Evolutionary conservation across 495 filamentous ascomycete genomes (phyloP), one percentile per base, ranked within the genome.

Genomic region (Penicillium atrosanguineum): DNA sequence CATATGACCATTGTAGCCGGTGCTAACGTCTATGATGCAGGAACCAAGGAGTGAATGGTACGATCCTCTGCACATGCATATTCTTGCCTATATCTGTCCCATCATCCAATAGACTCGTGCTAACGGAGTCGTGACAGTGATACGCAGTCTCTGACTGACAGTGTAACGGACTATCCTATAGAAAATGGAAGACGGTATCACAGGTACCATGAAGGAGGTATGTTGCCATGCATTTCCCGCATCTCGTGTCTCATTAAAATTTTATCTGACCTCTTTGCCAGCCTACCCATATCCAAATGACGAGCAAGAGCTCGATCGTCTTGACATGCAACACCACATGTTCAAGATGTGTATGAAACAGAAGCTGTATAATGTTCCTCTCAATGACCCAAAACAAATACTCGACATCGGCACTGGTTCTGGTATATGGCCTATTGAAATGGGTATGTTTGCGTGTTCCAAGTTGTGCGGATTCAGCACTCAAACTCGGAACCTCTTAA

Each of bases 371-470:
- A 75, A 86, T 56, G 79, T 86, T 0, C 87, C 87, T 2, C 73
- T 84, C 0, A 47, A 61, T n/a, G 64, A 80, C 9, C 83, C 84
- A 1, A 61, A 72, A 34, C 67, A 70, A 25, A 80, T 90, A 15
- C 75, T 91, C 1, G 88, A 90, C 59, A 78, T 90, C 21, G 83
- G 84, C 29, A 83, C 80, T 15, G 87, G 83, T 7, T 88, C 86
- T 8, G 88, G 88, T 4, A 89, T 85, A 50, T 88, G 86, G 86
- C 79, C 85, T 7, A 85, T 88, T 39, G 84, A 86, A 59, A 74
- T 84, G 76, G 72, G 65, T 79, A 69, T 38, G 69, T 29, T 61
- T 63, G 26, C 53, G 41, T 37, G 1, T 46, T 7, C 36, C 48
- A 8, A 25, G 48, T 11, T 64, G 53, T n/a, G 57, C 55, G 54